Conservation (phyloP, 2,329 filamentous ascomycete genomes). For the Ophioceras dolichostomum region DNA sequence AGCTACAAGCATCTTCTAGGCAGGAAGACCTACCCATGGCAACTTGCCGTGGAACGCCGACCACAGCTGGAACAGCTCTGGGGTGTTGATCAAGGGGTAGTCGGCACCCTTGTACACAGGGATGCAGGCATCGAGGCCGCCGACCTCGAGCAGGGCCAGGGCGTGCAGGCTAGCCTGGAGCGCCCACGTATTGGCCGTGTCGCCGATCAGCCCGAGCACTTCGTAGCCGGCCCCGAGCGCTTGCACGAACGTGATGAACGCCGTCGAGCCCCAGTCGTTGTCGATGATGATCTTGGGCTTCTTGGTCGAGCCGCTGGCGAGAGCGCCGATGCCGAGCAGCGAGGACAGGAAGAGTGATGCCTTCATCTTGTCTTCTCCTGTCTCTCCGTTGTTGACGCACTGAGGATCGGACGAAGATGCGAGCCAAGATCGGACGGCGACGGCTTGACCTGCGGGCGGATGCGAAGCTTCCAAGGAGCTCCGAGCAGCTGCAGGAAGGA, state of each 20-base stretch:
- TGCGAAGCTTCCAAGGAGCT: no score
- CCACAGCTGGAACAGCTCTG: slow-evolving; percentile 28
- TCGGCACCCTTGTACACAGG: slow-evolving; percentile 32
- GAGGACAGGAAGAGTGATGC: not conserved
- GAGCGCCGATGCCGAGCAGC: not conserved
- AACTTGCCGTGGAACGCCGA: slow-evolving; percentile 28
- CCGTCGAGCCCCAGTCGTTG: slow-evolving; percentile 30
- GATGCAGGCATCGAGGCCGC: slow-evolving; percentile 30
- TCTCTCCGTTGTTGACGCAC: no score
- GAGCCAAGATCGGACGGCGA: no score
- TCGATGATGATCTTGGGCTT: slow-evolving; percentile 21
- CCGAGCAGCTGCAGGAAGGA: no score
- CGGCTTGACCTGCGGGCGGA: no score
- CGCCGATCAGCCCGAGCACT: slow-evolving; percentile 23
- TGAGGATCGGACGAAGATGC: no score
- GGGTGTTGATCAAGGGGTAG: slow-evolving; percentile 33
- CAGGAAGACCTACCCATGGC: slow-evolving; percentile 18
- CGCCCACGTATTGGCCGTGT: slow-evolving; percentile 32
- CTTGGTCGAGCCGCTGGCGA: not conserved
- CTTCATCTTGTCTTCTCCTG: not conserved
- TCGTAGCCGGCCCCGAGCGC: slow-evolving; percentile 30
- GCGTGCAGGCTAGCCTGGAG: slow-evolving; percentile 30
- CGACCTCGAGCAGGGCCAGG: slow-evolving; percentile 30
- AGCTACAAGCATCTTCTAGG: no score
- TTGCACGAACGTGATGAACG: slow-evolving; percentile 29